Evolutionary conservation across 495 filamentous ascomycete genomes (phyloP), one percentile per base, ranked within the genome.

Genomic region (Penicillium robsamsonii): DNA sequence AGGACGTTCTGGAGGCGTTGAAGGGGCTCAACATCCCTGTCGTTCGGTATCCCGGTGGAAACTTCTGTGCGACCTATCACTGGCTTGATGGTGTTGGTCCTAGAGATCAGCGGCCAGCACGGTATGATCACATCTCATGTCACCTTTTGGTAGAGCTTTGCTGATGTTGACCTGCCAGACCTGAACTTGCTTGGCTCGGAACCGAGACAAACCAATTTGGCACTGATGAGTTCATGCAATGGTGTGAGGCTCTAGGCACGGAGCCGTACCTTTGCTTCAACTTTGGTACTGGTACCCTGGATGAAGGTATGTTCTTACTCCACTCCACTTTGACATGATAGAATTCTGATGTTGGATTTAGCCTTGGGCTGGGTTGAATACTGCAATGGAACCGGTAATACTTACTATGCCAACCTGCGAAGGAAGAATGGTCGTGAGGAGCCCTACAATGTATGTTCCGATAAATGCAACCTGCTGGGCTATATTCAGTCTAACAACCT

Each of bases 181-280:
- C 86, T 0, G 87, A 91, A 65, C 77, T 91, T 30, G 88, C 89
- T 8, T 91, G 88, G 88, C 69, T 86, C 18, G 88, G 87, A 30
- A 77, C 80, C 4, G 89, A 92, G 75, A 82, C 79, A 2, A 91
- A 92, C 69, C 74, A 85, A 55, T 90, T 92, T 62, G 89, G 88
- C 33, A 92, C 88, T 5, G 88, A 92, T 69, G 89, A 91, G 73
- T 92, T 92, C 71, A 79, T 92, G 79, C 79, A 83, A 46, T 92
- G 89, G 89, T 88, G 87, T 41, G 79, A 84, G 57, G 72, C 79
- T 4, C 76, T 91, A 18, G 80, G 81, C 8, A 84, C 86, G 0
- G 83, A 91, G 71, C 88, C 89, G 4, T 91, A 89, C 61, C 72
- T 92, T 29, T 84, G 80, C 58, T 72, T 92, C 55, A 92, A 92